A percentile compares a stretch with the other conserved stretches of the same genome.
Conservation (phyloP, 306 rosid species). For the Dalbergia oliveri region DNA sequence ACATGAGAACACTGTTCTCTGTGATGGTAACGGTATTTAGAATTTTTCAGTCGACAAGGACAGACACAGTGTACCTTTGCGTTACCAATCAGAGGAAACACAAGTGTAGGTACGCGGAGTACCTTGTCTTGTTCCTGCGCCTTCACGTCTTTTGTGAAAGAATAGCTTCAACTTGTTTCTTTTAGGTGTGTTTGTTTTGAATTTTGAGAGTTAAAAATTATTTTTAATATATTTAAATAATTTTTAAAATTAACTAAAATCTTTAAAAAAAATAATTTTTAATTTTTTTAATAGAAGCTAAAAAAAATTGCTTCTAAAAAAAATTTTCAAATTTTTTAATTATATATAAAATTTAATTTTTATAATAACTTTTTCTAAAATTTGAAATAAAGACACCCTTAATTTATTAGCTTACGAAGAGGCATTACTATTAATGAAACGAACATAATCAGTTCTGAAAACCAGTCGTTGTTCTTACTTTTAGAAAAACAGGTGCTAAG, state of each 20-base stretch:
- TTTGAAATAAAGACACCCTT: neutral
- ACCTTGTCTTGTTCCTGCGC: conserved; percentile 8
- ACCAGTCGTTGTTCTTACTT: neutral
- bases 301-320: too few relatives aligned
- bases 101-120: conserved; percentile 2
- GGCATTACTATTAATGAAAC: conserved; percentile 2
- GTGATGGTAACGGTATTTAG: too few relatives aligned
- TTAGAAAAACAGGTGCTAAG: neutral
- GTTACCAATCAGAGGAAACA: conserved; percentile 16
- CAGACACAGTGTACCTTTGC: conserved; percentile 6
- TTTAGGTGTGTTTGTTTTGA: too few relatives aligned
- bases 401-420: neutral
- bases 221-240: too few relatives aligned
- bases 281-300: too few relatives aligned
- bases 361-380: too few relatives aligned
- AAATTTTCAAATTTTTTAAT: too few relatives aligned
- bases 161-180: neutral
- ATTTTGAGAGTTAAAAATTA: too few relatives aligned
- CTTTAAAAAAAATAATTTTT: too few relatives aligned
- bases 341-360: too few relatives aligned
- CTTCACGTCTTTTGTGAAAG: neutral
- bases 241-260: too few relatives aligned
- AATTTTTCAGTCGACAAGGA: neutral
- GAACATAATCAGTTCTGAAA: neutral
- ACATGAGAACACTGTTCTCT: too few relatives aligned